These are phyloP conservation scores for Lichtheimia ornata DNA, from an alignment of 371 early-diverging fungal genomes.

Conservation along the genomic window DNA sequence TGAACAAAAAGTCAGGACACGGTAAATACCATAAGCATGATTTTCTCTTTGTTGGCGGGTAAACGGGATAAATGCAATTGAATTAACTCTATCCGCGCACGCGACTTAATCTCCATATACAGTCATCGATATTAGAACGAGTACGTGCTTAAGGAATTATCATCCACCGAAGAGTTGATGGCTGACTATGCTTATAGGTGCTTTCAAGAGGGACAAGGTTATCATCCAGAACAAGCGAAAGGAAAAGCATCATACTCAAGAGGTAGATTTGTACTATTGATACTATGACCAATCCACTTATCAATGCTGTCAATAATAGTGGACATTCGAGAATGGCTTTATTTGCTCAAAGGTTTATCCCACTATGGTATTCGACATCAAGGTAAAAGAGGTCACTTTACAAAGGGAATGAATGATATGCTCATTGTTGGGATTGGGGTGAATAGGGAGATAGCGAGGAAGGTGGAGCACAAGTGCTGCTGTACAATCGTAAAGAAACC, in stretches of 20 bases:
- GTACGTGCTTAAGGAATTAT: not conserved
- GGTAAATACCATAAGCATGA: slow-evolving; percentile 26
- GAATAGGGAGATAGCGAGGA: slow-evolving; percentile 29
- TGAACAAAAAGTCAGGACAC: slow-evolving; percentile 50
- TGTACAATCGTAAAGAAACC: slow-evolving; percentile 47
- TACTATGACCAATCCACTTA: too few relatives aligned
- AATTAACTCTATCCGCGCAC: too few relatives aligned
- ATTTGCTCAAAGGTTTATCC: slow-evolving; percentile 45
- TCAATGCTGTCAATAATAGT: slow-evolving; percentile 25
- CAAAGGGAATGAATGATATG: not conserved
- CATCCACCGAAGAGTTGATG: not conserved
- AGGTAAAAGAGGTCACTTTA: slow-evolving; percentile 20
- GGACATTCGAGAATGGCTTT: slow-evolving; percentile 45
- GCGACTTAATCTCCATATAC: not conserved
- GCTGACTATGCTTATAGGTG: slow-evolving; percentile 22
- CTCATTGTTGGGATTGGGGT: not conserved
- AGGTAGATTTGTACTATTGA: slow-evolving; percentile 22
- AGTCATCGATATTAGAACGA: not conserved
- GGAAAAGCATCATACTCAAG: slow-evolving; percentile 35
- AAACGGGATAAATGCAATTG: not conserved
- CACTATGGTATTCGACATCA: slow-evolving; percentile 46
- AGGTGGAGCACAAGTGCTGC: slow-evolving; percentile 46
- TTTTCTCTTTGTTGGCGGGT: not conserved
- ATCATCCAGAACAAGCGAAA: slow-evolving; percentile 48
- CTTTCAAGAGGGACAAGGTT: slow-evolving; percentile 48